Evolutionary conservation across 2,329 filamentous ascomycete genomes (phyloP), one percentile per base, ranked within the genome.

Genomic region (Clonostachys solani): DNA sequence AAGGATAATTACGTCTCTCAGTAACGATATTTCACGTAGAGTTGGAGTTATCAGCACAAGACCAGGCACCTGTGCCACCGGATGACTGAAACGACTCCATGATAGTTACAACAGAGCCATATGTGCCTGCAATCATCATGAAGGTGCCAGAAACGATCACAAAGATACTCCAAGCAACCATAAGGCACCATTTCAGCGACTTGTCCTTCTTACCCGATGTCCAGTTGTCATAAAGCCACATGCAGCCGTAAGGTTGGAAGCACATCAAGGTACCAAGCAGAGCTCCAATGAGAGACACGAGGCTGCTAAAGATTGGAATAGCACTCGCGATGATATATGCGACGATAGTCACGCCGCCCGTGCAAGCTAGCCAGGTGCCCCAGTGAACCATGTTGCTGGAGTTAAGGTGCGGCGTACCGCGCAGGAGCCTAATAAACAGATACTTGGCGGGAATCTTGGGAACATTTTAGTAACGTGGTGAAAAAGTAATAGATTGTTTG

Each of bases 191-290:
- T 29, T 40, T 45, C 10, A 29, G 13, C 2, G 42, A 43, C 8
- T n/a, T 34, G 4, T 43, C 34, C 13, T 12, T 5, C 12, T 43
- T 43, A 5, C 34, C 44, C 33, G 8, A 19, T 12, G 6, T 19
- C 66, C 65, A 71, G 47, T 72, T 66, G 52, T 72, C 67, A 43
- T 70, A 69, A 2, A 72, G 49, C 69, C 68, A 72, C 68, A 71
- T 71, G 52, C 58, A 60, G 10, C 65, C 68, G 57, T 53, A 52
- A 5, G 56, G 54, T 45, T 56, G 54, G 46, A 23, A 57, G 56
- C 61, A 56, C 42, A 62, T 50, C 7, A 61, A 46, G 2, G 56
- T 59, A 9, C 57, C 58, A 8, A 61, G 51, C 2, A 62, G 45
- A 4, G 59, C 58, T 9, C 60, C 60, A 15, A 57, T 51, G 2